These are phyloP conservation scores for Clitopilus hobsonii DNA, from an alignment of 768 basidiomycete genomes.

Conservation along the genomic window DNA sequence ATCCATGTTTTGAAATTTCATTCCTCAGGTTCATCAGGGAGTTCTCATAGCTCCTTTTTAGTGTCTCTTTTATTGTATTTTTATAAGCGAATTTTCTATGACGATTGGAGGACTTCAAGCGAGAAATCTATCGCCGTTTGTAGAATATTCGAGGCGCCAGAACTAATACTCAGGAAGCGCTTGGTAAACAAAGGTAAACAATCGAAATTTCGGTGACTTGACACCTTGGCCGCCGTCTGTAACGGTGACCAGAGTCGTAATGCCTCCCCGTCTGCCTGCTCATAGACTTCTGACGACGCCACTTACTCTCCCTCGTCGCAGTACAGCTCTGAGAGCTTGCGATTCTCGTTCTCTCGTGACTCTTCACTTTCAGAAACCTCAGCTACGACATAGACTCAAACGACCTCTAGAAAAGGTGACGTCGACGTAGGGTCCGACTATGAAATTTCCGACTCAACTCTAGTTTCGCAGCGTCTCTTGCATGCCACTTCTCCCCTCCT, in stretches of 20 bases:
- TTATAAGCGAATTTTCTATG: background rate
- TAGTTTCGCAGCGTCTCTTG: constrained; percentile 55
- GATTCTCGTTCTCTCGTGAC: constrained; percentile 32
- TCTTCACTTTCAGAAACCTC: constrained; percentile 32
- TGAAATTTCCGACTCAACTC: constrained; percentile 13
- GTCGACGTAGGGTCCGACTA: constrained; percentile 6
- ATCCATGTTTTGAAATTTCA: background rate
- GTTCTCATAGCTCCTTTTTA: too few species aligned
- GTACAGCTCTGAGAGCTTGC: constrained; percentile 21
- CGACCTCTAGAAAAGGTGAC: constrained; percentile 37
- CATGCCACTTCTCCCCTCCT: constrained; percentile 60
- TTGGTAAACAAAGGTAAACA: background rate
- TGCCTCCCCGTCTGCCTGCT: constrained; percentile 47
- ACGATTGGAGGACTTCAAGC: background rate
- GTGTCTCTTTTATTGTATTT: too few species aligned
- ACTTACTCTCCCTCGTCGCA: constrained; percentile 54
- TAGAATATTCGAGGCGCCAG: background rate
- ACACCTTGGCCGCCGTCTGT: constrained; percentile 3
- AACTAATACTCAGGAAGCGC: background rate
- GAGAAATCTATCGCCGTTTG: background rate
- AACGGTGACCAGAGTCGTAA: constrained; percentile 19
- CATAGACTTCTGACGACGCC: constrained; percentile 51
- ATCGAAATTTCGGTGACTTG: background rate
- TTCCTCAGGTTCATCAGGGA: background rate
- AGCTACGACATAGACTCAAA: constrained; percentile 19